Base-by-base conservation (phyloP, 352 stramenopile species). In the Phytopythium chamaehyphon region DNA sequence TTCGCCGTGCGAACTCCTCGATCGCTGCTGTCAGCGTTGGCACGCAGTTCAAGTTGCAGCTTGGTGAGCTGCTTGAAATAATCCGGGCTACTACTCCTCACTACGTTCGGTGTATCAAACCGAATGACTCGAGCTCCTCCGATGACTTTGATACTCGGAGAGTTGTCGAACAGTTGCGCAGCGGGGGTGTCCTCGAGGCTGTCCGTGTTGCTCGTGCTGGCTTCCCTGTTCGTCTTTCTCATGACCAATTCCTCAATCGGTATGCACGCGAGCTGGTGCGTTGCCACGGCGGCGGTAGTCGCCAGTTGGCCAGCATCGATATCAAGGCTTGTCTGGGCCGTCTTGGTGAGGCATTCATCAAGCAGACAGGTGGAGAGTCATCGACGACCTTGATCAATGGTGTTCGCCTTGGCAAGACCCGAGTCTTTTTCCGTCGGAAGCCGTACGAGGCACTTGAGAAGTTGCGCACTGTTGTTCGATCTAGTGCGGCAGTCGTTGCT, bases 21-120 rank as follows among this genome's bases (percentile, higher is more conserved):
- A 87, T 93, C 26, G 67, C 70, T 18, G 80, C 83, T 0, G 62
- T 78, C 9, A 93, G 77, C 46, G 78, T 95, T 9, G 90, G 85
- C 18, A 90, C 85, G 10, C 89, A 98, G 62, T 99, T 99, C 68
- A 95, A 93, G 48, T 73, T 83, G 19, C 96, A 98, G 63, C 74
- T 99, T 21, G 91, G 88, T 40, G 79, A 95, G n/a, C 80, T 99
- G 12, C 81, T 98, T 45, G 68, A 78, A 6, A 88, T 85, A 14
- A 98, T 99, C 39, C 90, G 97, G 23, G 73, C 73, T 21, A 99
- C 96, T 7, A 83, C 88, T 22, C 96, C 96, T 38, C 96, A 99
- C 71, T 99, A 99, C 71, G 93, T 99, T 51, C 93, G 97, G 53
- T 99, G 97, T 65, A 88, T 99, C 36, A 99, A 99, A 63, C 97